phyloP scores from a whole-genome alignment of 2,329 filamentous ascomycete species.

The Chaetomiaceae sp. region DNA sequence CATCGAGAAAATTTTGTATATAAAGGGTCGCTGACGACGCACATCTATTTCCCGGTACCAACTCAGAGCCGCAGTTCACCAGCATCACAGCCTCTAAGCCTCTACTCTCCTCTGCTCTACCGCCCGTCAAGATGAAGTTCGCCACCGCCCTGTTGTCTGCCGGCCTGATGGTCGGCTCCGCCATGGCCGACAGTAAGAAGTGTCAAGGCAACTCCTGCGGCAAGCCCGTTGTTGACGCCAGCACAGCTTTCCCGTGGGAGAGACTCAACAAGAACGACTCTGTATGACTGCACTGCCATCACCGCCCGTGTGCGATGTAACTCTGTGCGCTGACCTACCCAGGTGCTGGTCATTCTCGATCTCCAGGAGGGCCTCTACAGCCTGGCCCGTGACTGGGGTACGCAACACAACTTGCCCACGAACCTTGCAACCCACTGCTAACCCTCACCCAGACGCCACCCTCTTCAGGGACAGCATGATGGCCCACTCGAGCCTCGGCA shows the following conservation, averaged over 20 bases:
- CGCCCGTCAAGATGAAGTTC: conserved; percentile 25
- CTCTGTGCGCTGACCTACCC: not conserved
- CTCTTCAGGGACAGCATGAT: conserved; percentile 64
- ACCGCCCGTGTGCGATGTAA: no score
- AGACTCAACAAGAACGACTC: conserved; percentile 32
- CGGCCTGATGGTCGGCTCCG: conserved; percentile 18
- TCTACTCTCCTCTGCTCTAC: not conserved
- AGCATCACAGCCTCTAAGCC: not conserved
- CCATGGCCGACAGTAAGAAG: conserved; percentile 21
- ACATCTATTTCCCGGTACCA: not conserved
- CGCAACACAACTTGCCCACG: not conserved
- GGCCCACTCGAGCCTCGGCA: conserved; percentile 62
- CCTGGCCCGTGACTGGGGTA: conserved; percentile 58
- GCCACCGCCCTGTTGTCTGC: conserved; percentile 15
- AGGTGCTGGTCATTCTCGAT: conserved; percentile 56
- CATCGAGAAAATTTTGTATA: not conserved
- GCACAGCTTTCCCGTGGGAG: conserved; percentile 26
- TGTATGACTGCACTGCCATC: conserved; percentile 15
- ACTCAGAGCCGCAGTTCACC: conserved; percentile 1
- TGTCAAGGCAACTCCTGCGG: not conserved
- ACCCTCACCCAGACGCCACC: conserved; percentile 42
- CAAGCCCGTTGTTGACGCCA: not conserved
- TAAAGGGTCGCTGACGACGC: not conserved
- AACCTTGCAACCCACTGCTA: not conserved
- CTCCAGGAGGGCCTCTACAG: conserved; percentile 56